Percentiles rank a stretch among this genome's conserved stretches.
phyloP scores from a whole-genome alignment of 352 stramenopile genomes.

The Phytopythium helicoides region DNA sequence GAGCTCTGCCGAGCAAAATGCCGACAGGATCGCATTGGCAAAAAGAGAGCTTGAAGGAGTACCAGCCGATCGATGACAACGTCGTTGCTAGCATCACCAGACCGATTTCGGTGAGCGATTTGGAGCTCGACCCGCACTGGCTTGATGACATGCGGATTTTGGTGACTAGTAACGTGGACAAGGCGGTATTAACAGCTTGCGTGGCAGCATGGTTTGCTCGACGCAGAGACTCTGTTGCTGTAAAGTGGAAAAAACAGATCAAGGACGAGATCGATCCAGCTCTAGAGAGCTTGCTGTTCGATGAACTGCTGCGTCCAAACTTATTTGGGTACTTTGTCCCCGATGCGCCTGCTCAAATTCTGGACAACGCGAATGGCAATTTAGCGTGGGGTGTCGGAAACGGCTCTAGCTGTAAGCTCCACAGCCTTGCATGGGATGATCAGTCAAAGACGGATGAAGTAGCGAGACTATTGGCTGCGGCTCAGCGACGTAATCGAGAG shows the following conservation, averaged over 20 bases:
- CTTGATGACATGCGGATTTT: constrained; percentile 9
- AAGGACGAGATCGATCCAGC: not conserved
- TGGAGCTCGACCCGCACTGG: constrained; percentile 7
- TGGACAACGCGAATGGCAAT: no score
- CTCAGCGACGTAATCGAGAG: no score
- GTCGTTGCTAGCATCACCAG: not conserved
- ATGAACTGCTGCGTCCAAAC: constrained; percentile 9
- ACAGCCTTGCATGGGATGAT: no score
- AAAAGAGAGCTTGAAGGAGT: no score
- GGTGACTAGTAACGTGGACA: constrained; percentile 15
- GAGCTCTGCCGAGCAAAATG: no score
- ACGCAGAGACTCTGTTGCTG: not conserved
- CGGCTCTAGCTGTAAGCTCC: no score
- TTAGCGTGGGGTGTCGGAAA: no score
- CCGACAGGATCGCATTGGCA: no score
- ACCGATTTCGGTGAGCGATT: not conserved
- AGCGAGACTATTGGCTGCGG: no score
- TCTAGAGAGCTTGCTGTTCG: constrained; percentile 4
- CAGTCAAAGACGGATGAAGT: no score
- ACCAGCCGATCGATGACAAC: not conserved
- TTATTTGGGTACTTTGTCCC: constrained; percentile 13
- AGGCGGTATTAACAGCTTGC: constrained; percentile 6
- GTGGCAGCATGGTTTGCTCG: constrained; percentile 1
- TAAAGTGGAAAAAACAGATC: constrained; percentile 6
- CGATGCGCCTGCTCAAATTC: constrained; percentile 7